These are phyloP conservation scores for Cochliopodium minus DNA, from an alignment of 208 protist genomes.

Conservation along the genomic window DNA sequence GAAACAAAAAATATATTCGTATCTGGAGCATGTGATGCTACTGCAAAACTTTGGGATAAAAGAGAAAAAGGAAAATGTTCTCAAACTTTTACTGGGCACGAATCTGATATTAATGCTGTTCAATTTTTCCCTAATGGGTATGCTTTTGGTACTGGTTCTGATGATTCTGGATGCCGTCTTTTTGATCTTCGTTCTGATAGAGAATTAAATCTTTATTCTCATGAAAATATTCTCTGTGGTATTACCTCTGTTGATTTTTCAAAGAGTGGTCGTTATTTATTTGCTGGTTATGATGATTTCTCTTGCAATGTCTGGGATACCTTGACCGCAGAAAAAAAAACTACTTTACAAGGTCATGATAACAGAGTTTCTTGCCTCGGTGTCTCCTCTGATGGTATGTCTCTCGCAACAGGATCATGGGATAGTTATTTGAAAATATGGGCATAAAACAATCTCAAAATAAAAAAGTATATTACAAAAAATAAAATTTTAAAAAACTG, in stretches of 20 bases:
- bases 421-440: slow-evolving; percentile 46
- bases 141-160: slow-evolving; percentile 52
- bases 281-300: slow-evolving; percentile 63
- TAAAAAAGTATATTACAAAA: slow-evolving; percentile 1
- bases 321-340: slow-evolving; percentile 38
- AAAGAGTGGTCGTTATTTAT: slow-evolving; percentile 28
- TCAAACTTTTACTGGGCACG: slow-evolving; percentile 56
- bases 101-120: slow-evolving; percentile 60
- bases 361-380: slow-evolving; percentile 51
- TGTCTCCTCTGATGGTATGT: slow-evolving; percentile 49
- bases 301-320: slow-evolving; percentile 64
- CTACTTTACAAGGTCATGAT: slow-evolving; percentile 44
- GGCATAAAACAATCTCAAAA: too few relatives aligned
- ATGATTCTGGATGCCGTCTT: slow-evolving; percentile 51
- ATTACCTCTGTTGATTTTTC: slow-evolving; percentile 50
- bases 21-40: slow-evolving; percentile 49
- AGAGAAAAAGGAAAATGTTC: slow-evolving; percentile 40
- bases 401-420: slow-evolving; percentile 60
- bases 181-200: slow-evolving; percentile 61
- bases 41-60: slow-evolving; percentile 57
- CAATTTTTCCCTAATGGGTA: slow-evolving; percentile 46
- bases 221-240: slow-evolving; percentile 49
- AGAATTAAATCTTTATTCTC: slow-evolving; percentile 44
- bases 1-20: slow-evolving; percentile 47
- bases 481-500: background rate